phyloP scores from a whole-genome alignment of 1,284 basidiomycete genomes.

The Amylostereum chailletii region DNA sequence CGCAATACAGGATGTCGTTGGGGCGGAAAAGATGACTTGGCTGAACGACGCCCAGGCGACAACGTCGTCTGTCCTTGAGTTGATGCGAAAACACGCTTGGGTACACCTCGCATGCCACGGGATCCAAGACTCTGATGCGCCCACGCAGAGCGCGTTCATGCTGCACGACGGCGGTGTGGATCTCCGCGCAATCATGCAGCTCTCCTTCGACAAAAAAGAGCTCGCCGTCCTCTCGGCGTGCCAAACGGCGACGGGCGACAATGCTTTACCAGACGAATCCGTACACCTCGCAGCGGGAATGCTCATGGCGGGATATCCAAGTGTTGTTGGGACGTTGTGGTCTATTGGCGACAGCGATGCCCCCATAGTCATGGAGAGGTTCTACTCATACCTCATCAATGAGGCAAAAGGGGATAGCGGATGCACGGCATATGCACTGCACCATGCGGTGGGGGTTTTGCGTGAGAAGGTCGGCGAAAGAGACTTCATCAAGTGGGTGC shows the following conservation, averaged over 20 bases:
- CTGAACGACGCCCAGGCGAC: background rate
- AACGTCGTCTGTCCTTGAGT: background rate
- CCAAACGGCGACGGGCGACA: conserved; percentile 12
- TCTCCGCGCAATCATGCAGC: background rate
- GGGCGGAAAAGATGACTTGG: background rate
- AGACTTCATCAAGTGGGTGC: conserved; percentile 17
- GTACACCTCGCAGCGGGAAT: conserved; percentile 13
- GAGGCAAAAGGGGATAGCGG: background rate
- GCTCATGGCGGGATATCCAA: conserved; percentile 10
- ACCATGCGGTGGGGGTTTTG: conserved; percentile 14
- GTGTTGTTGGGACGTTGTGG: conserved; percentile 14
- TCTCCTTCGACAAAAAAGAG: background rate
- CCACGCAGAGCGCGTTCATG: background rate
- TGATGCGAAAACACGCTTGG: background rate
- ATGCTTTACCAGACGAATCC: conserved; percentile 9
- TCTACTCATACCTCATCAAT: no score
- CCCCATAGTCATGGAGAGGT: no score
- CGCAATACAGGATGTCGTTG: background rate
- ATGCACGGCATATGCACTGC: conserved; percentile 1
- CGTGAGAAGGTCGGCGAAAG: conserved; percentile 9
- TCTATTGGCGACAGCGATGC: conserved; percentile 6
- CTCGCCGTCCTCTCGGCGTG: conserved; percentile 6
- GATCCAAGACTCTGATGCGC: background rate
- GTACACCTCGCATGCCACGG: background rate
- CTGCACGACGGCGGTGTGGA: background rate